These are phyloP conservation scores for Neocallimastix lanati DNA, from an alignment of 192 early-diverging fungal genomes.

Conservation along the genomic window DNA sequence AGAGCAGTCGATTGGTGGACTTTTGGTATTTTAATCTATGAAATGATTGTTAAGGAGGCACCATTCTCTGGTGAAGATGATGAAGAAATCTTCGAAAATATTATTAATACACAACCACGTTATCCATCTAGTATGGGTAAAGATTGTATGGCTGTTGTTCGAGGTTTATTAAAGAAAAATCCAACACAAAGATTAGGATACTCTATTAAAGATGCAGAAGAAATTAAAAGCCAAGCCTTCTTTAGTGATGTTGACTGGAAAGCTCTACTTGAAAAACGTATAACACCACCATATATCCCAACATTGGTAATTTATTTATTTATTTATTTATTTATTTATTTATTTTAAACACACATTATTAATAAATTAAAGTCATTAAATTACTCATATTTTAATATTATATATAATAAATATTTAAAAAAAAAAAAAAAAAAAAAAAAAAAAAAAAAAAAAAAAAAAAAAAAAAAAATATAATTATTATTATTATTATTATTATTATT, in stretches of 20 bases:
- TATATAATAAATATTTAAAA: no score
- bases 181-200: neutral
- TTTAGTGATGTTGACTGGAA: constrained; percentile 93
- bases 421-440: no score
- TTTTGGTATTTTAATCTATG: constrained; percentile 75
- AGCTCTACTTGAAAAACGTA: constrained; percentile 68
- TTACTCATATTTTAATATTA: no score
- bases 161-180: constrained; percentile 9
- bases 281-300: constrained; percentile 80
- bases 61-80: constrained; percentile 93
- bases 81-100: constrained; percentile 95
- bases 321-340: neutral
- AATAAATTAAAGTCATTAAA: no score
- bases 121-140: constrained; percentile 86
- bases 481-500: neutral
- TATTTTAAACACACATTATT: neutral
- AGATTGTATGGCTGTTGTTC: constrained; percentile 78
- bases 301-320: constrained; percentile 37
- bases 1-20: constrained; percentile 99
- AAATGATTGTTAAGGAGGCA: constrained; percentile 44
- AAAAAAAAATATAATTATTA: no score
- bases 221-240: constrained; percentile 32
- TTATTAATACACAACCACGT: constrained; percentile 83
- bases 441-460: no score
- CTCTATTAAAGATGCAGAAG: neutral